These are phyloP conservation scores for Talaromyces sp. DNA, from an alignment of 2,329 filamentous ascomycete genomes.

Conservation along the genomic window DNA sequence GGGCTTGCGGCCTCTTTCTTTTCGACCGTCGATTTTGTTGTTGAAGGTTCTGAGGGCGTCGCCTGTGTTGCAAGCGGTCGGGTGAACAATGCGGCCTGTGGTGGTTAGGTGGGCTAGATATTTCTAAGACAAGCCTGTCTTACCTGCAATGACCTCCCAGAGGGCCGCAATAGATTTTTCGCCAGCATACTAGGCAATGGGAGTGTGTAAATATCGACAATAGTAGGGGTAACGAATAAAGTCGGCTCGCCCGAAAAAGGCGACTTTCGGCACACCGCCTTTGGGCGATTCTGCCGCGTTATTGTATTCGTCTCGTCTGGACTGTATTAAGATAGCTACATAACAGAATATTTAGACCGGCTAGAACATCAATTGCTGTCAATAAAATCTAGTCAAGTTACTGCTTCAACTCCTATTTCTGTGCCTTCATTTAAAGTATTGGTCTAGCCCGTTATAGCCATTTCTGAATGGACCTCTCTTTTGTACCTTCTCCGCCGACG, in stretches of 20 bases:
- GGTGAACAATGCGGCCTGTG: slow-evolving; percentile 6
- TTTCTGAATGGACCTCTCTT: too few relatives aligned
- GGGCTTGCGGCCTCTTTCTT: not conserved
- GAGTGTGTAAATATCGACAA: not conserved
- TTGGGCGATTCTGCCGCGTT: not conserved
- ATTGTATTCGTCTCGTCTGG: not conserved
- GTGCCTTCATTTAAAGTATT: not conserved
- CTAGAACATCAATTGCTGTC: not conserved
- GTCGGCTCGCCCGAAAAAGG: not conserved
- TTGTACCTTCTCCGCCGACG: too few relatives aligned
- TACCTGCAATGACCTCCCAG: slow-evolving; percentile 4
- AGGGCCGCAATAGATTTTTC: slow-evolving; percentile 3
- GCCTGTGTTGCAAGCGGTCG: slow-evolving; percentile 6
- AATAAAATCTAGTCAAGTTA: not conserved
- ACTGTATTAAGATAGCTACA: not conserved
- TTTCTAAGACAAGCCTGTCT: not conserved
- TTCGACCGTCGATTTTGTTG: not conserved
- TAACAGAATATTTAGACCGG: not conserved
- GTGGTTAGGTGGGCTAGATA: not conserved
- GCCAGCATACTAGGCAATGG: slow-evolving; percentile 3
- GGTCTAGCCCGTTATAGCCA: not conserved
- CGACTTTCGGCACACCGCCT: not conserved
- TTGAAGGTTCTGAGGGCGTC: not conserved
- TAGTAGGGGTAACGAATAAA: not conserved
- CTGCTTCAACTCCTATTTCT: not conserved